Base-by-base conservation (phyloP, 257 asterid species). In the Mentha longifolia region DNA sequence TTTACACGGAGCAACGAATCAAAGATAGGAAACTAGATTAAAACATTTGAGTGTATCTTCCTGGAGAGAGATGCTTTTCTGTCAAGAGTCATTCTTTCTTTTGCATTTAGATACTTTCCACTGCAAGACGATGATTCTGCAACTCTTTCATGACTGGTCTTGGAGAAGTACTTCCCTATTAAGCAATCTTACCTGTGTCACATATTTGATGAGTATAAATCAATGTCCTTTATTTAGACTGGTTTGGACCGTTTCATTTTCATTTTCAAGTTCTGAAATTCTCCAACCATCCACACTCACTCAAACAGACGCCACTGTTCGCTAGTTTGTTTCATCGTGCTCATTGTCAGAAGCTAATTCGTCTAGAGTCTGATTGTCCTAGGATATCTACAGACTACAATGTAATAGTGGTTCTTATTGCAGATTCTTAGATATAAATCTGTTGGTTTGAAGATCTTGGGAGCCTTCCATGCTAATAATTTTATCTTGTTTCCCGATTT, bases 151-250 rank as follows among this genome's bases (percentile, higher is more conserved):
- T 19, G 45, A 56, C 22, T 19, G 19, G 22, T 33, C 37, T 52
- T 19, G 72, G 66, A 43, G 67, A 39, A 25, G 65, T 49, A 50
- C 17, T 60, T 37, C 58, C 16, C n/a, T 51, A 15, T 39, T 37
- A 37, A 9, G 33, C n/a, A 42, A 61, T 19, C 39, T 41, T 52
- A 10, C 16, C 6, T 52, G 14, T 61, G 33, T 9, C 55, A 13
- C 31, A 3, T 62, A 14, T 63, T 54, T 54, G 72, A 64, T 30
- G 52, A 11, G 37, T 22, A 25, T 52, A 49, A 22, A 73, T 9
- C 47, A 63, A 11, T 54, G 4, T 10, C 3, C 60, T 54, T 20
- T 9, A 20, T 31, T 20, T 54, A 20, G 60, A 20, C 14, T 54
- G 35, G 14, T 54, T 20, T 54, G 60, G 15, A 9, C 60, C 20